Evolutionary conservation across 495 filamentous ascomycete genomes (phyloP).

Genomic region (Aspergillus saccharolyticus): DNA sequence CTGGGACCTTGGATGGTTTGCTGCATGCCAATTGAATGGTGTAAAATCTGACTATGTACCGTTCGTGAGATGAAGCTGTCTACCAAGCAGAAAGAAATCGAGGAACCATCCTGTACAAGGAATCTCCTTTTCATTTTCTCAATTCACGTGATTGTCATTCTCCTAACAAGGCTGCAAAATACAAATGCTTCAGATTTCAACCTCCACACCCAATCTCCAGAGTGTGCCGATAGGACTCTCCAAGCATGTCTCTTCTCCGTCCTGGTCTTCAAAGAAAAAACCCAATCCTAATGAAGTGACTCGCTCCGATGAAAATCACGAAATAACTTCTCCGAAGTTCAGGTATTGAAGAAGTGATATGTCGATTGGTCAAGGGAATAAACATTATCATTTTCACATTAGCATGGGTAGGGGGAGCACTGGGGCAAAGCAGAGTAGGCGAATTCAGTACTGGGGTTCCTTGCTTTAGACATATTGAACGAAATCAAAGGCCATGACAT

Average conservation of each 20-base stretch:
- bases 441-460: too few species aligned
- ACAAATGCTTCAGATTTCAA: background rate
- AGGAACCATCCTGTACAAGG: background rate
- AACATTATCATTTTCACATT: too few species aligned
- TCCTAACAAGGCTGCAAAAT: too few species aligned
- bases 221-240: background rate
- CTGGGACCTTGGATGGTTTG: too few species aligned
- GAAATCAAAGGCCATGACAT: background rate
- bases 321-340: background rate
- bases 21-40: too few species aligned
- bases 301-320: background rate
- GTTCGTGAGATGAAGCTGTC: slow-evolving; percentile 16
- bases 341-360: background rate
- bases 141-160: too few species aligned
- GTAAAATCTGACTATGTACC: slow-evolving; percentile 16
- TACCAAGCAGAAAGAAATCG: slow-evolving; percentile 10
- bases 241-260: background rate
- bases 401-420: too few species aligned
- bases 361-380: too few species aligned
- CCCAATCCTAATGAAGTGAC: background rate
- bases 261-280: background rate
- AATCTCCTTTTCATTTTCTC: background rate
- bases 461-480: background rate
- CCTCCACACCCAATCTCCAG: background rate
- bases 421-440: too few species aligned